Base-by-base conservation (phyloP, 2,329 filamentous ascomycete genomes). In the Ascochyta rabiei region DNA sequence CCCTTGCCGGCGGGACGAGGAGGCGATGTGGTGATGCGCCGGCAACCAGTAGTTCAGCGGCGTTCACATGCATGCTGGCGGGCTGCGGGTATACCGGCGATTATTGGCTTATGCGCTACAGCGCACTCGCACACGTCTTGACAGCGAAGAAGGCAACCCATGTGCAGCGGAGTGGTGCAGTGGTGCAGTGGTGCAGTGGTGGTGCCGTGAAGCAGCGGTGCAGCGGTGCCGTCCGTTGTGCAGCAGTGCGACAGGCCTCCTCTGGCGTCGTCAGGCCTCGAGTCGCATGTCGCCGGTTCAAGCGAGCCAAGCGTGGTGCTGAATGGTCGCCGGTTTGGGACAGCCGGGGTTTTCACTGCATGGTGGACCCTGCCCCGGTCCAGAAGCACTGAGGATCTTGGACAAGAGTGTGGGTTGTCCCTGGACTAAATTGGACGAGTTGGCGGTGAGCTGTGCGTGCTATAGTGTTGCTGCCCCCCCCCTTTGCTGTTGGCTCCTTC, bases 401-500 rank as follows among this genome's bases (percentile, higher is more conserved):
- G 46, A 35, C 44, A 45, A 15, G 41, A 46, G 52, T 23, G 42
- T 39, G 35, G 52, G 42, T 37, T 35, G 53, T 55, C 42, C 47
- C 47, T 56, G 53, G 48, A 34, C 30, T 26, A 38, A 23, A 24
- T 37, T 21, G 43, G 50, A 30, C 37, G 42, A 51, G 47, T 50
- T 56, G 48, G 53, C 53, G 53, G 53, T 56, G 53, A 56, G 53
- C 48, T 48, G 28, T 23, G 48, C 42, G 33, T 44, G 43, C 48
- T 39, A 38, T 34, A 15, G 38, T 31, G 16, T 18, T 31, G 41
- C 42, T 42, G 31, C 47, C 48, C 12, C 18, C 53, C 30, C 19
- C 53, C 48, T 48, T 48, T 51, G 43, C 44, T 28, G 47, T 71
- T 49, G 73, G 72, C 39, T 77, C 53, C 75, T 75, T 23, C 34